A percentile compares a stretch with the other conserved stretches of the same genome.
Evolutionary conservation across 495 filamentous ascomycete species (phyloP).

Genomic region (Penicillium goetzii): DNA sequence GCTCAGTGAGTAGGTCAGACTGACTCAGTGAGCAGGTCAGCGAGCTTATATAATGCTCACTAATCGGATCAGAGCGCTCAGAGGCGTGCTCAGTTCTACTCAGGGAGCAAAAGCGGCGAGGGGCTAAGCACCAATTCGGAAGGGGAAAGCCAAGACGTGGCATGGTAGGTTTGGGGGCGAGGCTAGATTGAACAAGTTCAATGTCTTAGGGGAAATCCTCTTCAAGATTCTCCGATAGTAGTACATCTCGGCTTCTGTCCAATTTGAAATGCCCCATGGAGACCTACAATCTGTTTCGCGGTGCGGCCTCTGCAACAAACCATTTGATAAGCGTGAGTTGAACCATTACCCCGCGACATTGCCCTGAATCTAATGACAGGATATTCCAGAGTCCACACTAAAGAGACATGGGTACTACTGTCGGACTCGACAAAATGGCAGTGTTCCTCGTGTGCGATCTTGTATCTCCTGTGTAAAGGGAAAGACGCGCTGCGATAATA

Average conservation of each 20-base stretch:
- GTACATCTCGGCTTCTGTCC: too few relatives aligned
- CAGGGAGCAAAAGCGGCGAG: too few relatives aligned
- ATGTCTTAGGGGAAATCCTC: background rate
- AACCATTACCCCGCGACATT: constrained; percentile 3
- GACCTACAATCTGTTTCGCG: constrained; percentile 35
- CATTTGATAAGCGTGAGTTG: constrained; percentile 47
- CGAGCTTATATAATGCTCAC: too few relatives aligned
- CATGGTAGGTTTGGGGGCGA: background rate
- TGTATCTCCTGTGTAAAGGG: constrained; percentile 46
- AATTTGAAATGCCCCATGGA: constrained; percentile 32
- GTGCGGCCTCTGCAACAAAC: constrained; percentile 46
- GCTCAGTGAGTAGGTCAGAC: too few relatives aligned
- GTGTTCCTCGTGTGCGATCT: constrained; percentile 36
- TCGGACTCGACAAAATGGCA: constrained; percentile 41
- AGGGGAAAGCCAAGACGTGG: too few relatives aligned
- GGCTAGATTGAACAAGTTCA: background rate
- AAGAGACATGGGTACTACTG: constrained; percentile 56
- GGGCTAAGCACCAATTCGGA: too few relatives aligned
- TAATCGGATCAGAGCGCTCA: too few relatives aligned
- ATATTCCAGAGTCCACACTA: constrained; percentile 41
- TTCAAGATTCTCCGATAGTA: background rate
- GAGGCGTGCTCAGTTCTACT: too few relatives aligned
- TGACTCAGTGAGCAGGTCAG: too few relatives aligned
- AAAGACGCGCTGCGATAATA: constrained; percentile 49
- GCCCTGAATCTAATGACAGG: background rate